phyloP scores from a whole-genome alignment of 2,329 filamentous ascomycete species.

The Venturia nashicola region DNA sequence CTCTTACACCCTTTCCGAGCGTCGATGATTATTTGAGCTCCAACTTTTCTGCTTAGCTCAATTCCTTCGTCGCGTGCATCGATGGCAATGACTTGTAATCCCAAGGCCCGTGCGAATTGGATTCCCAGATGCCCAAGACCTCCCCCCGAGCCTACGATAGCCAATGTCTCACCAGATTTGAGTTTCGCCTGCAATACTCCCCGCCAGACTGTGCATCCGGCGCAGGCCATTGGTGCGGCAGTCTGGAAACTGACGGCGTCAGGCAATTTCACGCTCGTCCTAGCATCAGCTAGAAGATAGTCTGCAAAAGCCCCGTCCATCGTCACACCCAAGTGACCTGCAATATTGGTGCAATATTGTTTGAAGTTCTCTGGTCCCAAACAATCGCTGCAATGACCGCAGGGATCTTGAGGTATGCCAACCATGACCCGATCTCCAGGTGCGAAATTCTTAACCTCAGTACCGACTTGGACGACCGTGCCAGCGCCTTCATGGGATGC shows the following conservation, averaged over 20 bases:
- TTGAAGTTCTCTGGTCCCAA: constrained; percentile 32
- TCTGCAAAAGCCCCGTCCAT: constrained; percentile 45
- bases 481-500: constrained; percentile 47
- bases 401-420: constrained; percentile 40
- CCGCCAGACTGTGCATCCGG: constrained; percentile 40
- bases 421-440: constrained; percentile 44
- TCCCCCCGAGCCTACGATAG: constrained; percentile 22
- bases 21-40: constrained; percentile 42
- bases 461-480: constrained; percentile 38
- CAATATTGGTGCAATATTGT: constrained; percentile 40
- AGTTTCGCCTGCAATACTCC: constrained; percentile 31
- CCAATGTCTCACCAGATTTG: constrained; percentile 26
- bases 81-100: constrained; percentile 40
- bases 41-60: constrained; percentile 32
- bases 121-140: constrained; percentile 38
- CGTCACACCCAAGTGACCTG: constrained; percentile 37
- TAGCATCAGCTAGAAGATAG: constrained; percentile 39
- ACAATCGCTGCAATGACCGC: constrained; percentile 42
- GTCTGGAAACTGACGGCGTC: constrained; percentile 35
- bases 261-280: constrained; percentile 35
- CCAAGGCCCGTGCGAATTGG: constrained; percentile 38
- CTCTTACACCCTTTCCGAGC: constrained; percentile 33
- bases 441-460: constrained; percentile 29
- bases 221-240: constrained; percentile 46
- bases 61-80: constrained; percentile 44